Evolutionary conservation across 139 green algal species (phyloP).

Genomic region (Chlorella sp.): DNA sequence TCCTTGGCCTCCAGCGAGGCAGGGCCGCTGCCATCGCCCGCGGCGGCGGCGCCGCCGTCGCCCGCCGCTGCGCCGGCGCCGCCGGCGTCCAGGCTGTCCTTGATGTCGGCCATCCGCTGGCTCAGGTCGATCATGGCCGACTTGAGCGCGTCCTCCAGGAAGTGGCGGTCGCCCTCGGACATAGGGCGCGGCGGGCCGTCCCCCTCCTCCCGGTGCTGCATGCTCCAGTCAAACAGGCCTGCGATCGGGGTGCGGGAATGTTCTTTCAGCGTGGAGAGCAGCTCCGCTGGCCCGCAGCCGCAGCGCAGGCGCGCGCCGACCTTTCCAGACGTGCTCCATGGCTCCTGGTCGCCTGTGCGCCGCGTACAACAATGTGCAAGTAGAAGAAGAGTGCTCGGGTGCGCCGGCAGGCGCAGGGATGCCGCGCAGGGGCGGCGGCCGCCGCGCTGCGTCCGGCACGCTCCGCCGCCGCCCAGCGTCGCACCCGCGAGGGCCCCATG

Average conservation of each 20-base stretch:
- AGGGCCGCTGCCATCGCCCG: not conserved
- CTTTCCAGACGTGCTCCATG: no score
- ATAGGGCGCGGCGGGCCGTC: constrained; percentile 46
- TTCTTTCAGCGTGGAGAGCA: no score
- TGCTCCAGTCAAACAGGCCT: constrained; percentile 91
- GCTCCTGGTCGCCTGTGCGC: no score
- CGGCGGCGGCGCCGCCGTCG: not conserved
- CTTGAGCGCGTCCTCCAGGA: constrained; percentile 75
- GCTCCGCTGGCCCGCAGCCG: no score
- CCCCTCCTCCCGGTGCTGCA: constrained; percentile 52
- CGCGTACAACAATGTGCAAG: no score
- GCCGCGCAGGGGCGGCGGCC: no score
- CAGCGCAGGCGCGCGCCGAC: no score
- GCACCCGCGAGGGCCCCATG: no score
- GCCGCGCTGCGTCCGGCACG: no score
- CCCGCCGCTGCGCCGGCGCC: not conserved
- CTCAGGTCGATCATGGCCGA: constrained; percentile 76
- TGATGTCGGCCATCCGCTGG: constrained; percentile 84
- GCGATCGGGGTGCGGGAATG: not conserved
- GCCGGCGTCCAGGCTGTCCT: constrained; percentile 49
- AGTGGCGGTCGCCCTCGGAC: constrained; percentile 54
- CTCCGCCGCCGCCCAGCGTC: no score
- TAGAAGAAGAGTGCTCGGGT: no score
- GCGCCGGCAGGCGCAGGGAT: no score
- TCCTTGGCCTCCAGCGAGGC: constrained; percentile 58